These are phyloP conservation scores for Anisodus tanguticus DNA, from an alignment of 257 asterid genomes.

Conservation along the genomic window DNA sequence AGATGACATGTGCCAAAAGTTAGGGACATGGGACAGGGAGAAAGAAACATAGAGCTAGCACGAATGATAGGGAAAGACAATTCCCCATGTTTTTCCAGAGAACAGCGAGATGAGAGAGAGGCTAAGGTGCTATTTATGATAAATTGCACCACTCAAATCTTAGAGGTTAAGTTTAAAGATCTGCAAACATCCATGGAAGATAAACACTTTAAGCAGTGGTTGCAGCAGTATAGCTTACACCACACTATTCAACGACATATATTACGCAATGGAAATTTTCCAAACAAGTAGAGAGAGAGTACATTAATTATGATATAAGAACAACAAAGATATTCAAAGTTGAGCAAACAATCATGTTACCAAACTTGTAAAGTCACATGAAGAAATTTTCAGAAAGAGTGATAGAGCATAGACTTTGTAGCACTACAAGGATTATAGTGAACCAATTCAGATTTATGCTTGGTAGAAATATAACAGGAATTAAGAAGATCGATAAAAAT, in stretches of 20 bases:
- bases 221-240: background rate
- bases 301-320: background rate
- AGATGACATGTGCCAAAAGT: constrained; percentile 7
- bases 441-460: background rate
- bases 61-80: background rate
- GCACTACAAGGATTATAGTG: background rate
- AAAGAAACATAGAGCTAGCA: constrained; percentile 13
- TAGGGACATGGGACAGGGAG: background rate
- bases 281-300: background rate
- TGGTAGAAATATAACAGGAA: background rate
- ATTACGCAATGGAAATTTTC: background rate
- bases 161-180: background rate
- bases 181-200: background rate
- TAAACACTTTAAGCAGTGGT: background rate
- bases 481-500: background rate
- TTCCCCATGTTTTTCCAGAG: background rate
- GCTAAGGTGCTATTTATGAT: background rate
- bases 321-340: background rate
- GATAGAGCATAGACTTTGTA: background rate
- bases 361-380: background rate
- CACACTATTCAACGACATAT: background rate
- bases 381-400: background rate
- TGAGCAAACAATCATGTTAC: background rate
- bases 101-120: background rate
- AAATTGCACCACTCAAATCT: background rate